A percentile compares a stretch with the other conserved stretches of the same genome.
phyloP scores from a whole-genome alignment of 2,329 filamentous ascomycete genomes.

The Sclerotinia subarctica region DNA sequence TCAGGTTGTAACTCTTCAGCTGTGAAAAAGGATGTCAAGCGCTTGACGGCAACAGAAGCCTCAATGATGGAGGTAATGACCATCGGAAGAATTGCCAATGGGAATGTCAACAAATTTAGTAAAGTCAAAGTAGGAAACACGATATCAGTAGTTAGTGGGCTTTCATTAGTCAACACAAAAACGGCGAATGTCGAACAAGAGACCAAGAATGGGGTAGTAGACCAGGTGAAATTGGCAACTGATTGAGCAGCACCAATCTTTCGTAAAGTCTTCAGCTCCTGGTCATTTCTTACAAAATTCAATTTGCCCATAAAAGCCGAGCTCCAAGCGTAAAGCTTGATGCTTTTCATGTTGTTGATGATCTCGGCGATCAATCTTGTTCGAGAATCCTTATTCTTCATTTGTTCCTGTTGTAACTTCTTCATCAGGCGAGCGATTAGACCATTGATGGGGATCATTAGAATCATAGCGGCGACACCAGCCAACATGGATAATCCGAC shows the following conservation, averaged over 20 bases:
- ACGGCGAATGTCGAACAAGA: conserved; percentile 95
- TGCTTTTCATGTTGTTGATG: conserved; percentile 98
- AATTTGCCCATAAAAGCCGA: conserved; percentile 96
- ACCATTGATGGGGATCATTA: conserved; percentile 97
- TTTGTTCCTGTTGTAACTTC: conserved; percentile 88
- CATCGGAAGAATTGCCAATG: conserved; percentile 91
- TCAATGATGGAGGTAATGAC: conserved; percentile 96
- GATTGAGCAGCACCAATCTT: conserved; percentile 95
- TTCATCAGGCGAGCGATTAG: conserved; percentile 92
- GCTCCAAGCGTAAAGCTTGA: conserved; percentile 98
- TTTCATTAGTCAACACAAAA: conserved; percentile 80
- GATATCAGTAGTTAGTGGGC: conserved; percentile 85
- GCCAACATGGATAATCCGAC: conserved; percentile 94
- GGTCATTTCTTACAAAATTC: conserved; percentile 92
- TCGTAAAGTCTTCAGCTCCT: conserved; percentile 89
- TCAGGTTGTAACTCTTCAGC: conserved; percentile 89
- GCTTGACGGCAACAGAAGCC: conserved; percentile 84
- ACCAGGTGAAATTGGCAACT: conserved; percentile 97
- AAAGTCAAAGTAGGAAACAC: conserved; percentile 90
- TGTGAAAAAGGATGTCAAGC: conserved; percentile 78
- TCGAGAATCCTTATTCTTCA: conserved; percentile 97
- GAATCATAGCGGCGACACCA: conserved; percentile 88
- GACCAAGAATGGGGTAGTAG: conserved; percentile 92
- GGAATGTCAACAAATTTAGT: conserved; percentile 96
- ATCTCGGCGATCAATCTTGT: conserved; percentile 96